Percentiles rank a stretch among this genome's conserved stretches.
phyloP scores from a whole-genome alignment of 805 yeast species.

The Starmerella sp. region DNA sequence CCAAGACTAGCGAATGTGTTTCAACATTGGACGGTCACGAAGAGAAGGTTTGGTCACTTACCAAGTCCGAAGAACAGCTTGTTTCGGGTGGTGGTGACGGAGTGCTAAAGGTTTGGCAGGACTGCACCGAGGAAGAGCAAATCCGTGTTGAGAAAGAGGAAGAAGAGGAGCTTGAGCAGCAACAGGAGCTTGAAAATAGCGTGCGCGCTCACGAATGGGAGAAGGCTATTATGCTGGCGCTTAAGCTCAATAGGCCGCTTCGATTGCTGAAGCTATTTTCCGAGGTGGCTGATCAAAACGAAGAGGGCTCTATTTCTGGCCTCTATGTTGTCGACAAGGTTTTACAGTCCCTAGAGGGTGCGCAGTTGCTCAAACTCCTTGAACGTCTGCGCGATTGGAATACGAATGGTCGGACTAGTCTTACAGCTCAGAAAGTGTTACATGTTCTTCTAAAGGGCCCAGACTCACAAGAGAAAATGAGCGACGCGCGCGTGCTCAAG shows the following conservation, averaged over 20 bases:
- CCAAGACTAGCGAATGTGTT: slow-evolving; percentile 60
- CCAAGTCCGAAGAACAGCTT: slow-evolving; percentile 53
- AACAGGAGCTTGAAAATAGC: slow-evolving; percentile 71
- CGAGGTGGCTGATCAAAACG: slow-evolving; percentile 39
- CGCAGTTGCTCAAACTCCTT: slow-evolving; percentile 50
- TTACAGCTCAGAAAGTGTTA: slow-evolving; percentile 67
- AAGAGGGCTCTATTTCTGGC: slow-evolving; percentile 43
- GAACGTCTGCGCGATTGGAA: slow-evolving; percentile 90
- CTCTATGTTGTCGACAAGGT: slow-evolving; percentile 52
- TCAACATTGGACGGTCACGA: slow-evolving; percentile 83
- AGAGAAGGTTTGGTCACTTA: slow-evolving; percentile 88
- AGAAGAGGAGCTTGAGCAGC: slow-evolving; percentile 66
- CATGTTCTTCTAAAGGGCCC: slow-evolving; percentile 45
- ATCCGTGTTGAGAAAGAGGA: slow-evolving; percentile 41
- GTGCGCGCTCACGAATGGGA: slow-evolving; percentile 70
- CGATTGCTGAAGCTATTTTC: slow-evolving; percentile 67
- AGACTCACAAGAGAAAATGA: slow-evolving; percentile 45
- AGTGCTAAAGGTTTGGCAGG: slow-evolving; percentile 77
- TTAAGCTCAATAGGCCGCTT: slow-evolving; percentile 84
- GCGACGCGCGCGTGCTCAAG: slow-evolving; percentile 54
- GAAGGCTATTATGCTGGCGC: slow-evolving; percentile 74
- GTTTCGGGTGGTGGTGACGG: slow-evolving; percentile 95
- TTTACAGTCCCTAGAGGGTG: slow-evolving; percentile 45
- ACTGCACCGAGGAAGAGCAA: slow-evolving; percentile 65
- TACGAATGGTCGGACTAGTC: slow-evolving; percentile 69